These are phyloP conservation scores for Ceratobasidium sp. DNA, from an alignment of 1,284 basidiomycete species.

Conservation along the genomic window DNA sequence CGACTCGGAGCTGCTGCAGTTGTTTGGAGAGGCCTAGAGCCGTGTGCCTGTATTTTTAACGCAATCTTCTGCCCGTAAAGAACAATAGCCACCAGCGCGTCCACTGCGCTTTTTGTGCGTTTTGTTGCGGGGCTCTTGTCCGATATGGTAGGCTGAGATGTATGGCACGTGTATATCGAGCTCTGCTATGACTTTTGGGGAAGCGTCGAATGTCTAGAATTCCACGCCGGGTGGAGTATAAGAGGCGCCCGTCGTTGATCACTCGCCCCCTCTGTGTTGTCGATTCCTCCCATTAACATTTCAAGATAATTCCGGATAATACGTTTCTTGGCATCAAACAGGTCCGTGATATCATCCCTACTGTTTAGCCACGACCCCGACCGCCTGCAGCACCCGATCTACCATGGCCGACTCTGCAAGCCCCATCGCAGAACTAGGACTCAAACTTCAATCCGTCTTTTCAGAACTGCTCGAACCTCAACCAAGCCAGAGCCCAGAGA, in stretches of 20 bases:
- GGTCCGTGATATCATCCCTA: neutral
- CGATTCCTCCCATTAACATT: neutral
- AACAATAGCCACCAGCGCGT: neutral
- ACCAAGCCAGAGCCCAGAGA: conserved; percentile 1
- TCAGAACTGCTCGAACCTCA: conserved; percentile 3
- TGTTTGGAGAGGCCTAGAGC: conserved; percentile 23
- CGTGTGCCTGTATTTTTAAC: conserved; percentile 3
- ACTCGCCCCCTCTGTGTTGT: neutral
- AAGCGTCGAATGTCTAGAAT: conserved; percentile 1
- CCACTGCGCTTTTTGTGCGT: neutral
- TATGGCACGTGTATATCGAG: conserved; percentile 36
- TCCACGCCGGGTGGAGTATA: conserved; percentile 30
- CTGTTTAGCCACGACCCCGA: neutral
- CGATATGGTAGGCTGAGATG: conserved; percentile 22
- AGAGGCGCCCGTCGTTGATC: neutral
- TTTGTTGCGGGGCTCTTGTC: conserved; percentile 8
- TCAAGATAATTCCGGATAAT: conserved; percentile 5
- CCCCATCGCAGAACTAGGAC: conserved; percentile 6
- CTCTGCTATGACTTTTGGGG: conserved; percentile 28
- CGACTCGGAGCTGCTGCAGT: conserved; percentile 24
- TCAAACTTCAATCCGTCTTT: conserved; percentile 1
- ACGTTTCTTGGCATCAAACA: neutral
- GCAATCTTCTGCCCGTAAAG: neutral
- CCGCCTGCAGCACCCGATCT: neutral
- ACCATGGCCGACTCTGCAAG: conserved; percentile 21